A percentile compares a stretch with the other conserved stretches of the same genome.
These are phyloP conservation scores for Sporobolomyces pararoseus DNA, from an alignment of 768 basidiomycete species.

Conservation along the genomic window DNA sequence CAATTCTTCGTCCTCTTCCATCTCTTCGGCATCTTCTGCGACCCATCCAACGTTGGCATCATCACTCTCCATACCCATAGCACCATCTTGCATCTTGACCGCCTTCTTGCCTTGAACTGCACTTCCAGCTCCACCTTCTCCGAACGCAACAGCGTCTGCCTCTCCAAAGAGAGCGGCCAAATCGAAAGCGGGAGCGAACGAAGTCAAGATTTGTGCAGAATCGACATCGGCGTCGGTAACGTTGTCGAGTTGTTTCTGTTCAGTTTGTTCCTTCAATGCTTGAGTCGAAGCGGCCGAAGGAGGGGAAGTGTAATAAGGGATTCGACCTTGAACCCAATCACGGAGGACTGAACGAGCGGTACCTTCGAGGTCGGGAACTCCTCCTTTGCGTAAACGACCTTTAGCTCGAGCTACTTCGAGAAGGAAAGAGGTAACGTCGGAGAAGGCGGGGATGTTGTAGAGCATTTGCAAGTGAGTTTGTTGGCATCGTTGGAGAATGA, in stretches of 20 bases:
- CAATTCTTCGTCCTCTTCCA: conserved; percentile 37
- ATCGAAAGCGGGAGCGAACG: conserved; percentile 69
- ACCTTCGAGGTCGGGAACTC: conserved; percentile 78
- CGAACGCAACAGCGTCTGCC: conserved; percentile 77
- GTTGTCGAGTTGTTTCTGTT: conserved; percentile 19
- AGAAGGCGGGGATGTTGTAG: conserved; percentile 75
- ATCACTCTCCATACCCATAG: conserved; percentile 52
- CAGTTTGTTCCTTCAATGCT: conserved; percentile 51
- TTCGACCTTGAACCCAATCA: conserved; percentile 89
- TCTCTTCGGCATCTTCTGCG: conserved; percentile 24
- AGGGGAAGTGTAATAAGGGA: conserved; percentile 78
- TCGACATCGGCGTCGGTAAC: conserved; percentile 70
- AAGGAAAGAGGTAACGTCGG: conserved; percentile 72
- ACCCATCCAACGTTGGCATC: conserved; percentile 41
- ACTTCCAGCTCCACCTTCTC: conserved; percentile 54
- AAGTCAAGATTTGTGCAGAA: conserved; percentile 74
- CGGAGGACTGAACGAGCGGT: conserved; percentile 75
- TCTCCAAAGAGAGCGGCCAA: conserved; percentile 73
- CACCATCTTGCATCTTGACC: conserved; percentile 47
- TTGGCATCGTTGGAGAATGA: conserved; percentile 73
- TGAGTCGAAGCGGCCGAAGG: conserved; percentile 52
- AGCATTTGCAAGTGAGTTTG: conserved; percentile 69
- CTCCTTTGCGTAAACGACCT: conserved; percentile 84
- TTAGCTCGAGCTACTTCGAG: conserved; percentile 80
- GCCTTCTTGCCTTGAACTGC: conserved; percentile 50